Evolutionary conservation across 2,329 filamentous ascomycete genomes (phyloP), one percentile per base, ranked within the genome.

Genomic region (Ophiostoma fasciatum): DNA sequence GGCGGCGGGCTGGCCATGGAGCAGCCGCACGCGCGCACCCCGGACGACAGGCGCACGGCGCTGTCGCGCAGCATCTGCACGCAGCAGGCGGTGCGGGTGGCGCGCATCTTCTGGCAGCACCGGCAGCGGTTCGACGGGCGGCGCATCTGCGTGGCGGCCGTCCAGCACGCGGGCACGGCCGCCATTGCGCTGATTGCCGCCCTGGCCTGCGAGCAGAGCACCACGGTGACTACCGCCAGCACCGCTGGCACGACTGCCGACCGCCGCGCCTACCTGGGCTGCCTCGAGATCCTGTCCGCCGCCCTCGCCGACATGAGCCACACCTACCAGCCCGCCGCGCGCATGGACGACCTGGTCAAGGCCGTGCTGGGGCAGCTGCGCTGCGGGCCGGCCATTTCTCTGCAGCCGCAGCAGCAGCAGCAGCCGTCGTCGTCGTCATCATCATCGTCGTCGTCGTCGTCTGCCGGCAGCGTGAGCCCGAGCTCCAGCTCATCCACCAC

Each of bases 61-160:
- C 47, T 69, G 18, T 65, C 64, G 4, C 58, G 67, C 14, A 63
- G 58, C 35, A 66, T 68, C 36, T 71, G 66, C 51, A 68, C 64
- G 0, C 66, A 68, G 34, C 66, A 71, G 41, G 66, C 67, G 4
- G 63, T 69, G 37, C 53, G 63, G 1, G 62, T 71, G 1, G 61
- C 65, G 0, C 57, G 61, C 17, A 68, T 71, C 39, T 69, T 69
- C 45, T 67, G 63, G 63, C 65, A 68, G 40, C 65, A 71, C 43
- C 57, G 66, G 0, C 63, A 67, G 46, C 56, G 62, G 4, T 68
- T 68, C 35, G 60, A 66, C 36, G 63, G 62, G 2, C 60, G 58
- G 37, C 65, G 64, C 38, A 66, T 68, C 15, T 63, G 63, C 18
- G 53, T 66, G 19, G 62, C 62, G 1, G 63, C 61, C 2, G 57